Conservation (phyloP, 768 basidiomycete genomes). For the Xerocomellus intermedius region DNA sequence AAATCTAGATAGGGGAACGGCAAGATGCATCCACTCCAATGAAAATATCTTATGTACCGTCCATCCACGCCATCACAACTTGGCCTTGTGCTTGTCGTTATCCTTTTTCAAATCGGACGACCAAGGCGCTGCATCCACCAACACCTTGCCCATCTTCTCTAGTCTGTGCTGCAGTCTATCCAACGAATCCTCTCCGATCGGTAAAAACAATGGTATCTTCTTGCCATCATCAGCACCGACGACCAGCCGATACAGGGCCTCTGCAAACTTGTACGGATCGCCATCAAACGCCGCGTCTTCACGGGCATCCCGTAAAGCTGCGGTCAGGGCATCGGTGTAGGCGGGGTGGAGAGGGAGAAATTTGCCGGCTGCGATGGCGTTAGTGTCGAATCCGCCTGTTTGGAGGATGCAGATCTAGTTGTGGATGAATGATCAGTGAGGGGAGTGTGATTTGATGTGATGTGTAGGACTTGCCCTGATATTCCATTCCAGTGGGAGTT, state of each 20-base stretch:
- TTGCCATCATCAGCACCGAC: neutral
- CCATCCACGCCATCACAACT: neutral
- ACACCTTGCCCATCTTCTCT: neutral
- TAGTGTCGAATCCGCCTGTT: conserved; percentile 19
- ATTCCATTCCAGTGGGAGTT: conserved; percentile 16
- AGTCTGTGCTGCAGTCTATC: neutral
- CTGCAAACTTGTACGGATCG: conserved; percentile 17
- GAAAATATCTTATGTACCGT: no score
- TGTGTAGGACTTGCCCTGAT: conserved; percentile 11
- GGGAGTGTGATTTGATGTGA: no score
- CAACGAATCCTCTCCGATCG: conserved; percentile 11
- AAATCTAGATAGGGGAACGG: neutral
- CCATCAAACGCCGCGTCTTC: neutral
- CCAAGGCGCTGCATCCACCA: conserved; percentile 1
- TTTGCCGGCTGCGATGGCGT: neutral
- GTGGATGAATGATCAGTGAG: no score
- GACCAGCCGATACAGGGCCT: neutral
- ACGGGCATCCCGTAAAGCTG: neutral
- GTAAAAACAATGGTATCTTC: conserved; percentile 5
- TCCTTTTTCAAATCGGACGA: conserved; percentile 6
- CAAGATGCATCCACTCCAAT: no score
- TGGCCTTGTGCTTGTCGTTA: neutral
- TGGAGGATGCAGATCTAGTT: conserved; percentile 16
- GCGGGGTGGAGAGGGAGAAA: conserved; percentile 8
- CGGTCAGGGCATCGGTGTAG: conserved; percentile 1